Evolutionary conservation across 2,329 filamentous ascomycete species (phyloP), one percentile per base, ranked within the genome.

Genomic region (Reticulascus tulasneorum): DNA sequence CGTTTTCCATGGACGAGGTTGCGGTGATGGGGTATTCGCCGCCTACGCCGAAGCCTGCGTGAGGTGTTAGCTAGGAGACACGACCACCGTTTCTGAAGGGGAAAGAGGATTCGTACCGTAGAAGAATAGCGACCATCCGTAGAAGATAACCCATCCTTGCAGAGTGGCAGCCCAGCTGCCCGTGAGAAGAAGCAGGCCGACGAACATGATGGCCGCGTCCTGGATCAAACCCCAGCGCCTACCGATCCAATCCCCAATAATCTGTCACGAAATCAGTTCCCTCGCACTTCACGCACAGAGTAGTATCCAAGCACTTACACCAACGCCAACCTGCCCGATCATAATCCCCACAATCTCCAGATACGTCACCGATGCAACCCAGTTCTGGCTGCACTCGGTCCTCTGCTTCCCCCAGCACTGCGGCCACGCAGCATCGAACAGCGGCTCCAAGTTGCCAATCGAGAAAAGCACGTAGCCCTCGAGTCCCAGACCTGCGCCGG

Each of bases 381-480:
- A 96, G 47, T 86, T 85, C 48, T 76, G 62, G 55, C 78, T 77
- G 68, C 91, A 97, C 19, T 77, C 80, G 4, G 70, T 60, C 42
- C 74, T 61, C 0, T 55, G 57, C 17, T 69, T 67, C 10, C 69
- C 71, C 91, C 91, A 97, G 69, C 91, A 97, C 4, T 66, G 50
- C 1, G 80, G 77, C 75, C 91, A 97, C 6, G 80, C 78, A 22
- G 77, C 73, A 43, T 78, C 63, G 56, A 95, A 91, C 9, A 97
- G 73, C 5, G 90, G 86, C 55, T 85, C 80, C 47, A 97, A 70
- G 62, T 95, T 96, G 40, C 91, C 91, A 50, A 97, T 96, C 45
- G 90, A 96, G 73, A 97, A 97, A 15, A 97, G 77, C 26, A 96
- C 90, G 56, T 96, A 97, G 51, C 88, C 91, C 73, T 97, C 91